A percentile compares a stretch with the other conserved stretches of the same genome.
phyloP scores from a whole-genome alignment of 2,329 filamentous ascomycete species.

The Neurospora sp. region DNA sequence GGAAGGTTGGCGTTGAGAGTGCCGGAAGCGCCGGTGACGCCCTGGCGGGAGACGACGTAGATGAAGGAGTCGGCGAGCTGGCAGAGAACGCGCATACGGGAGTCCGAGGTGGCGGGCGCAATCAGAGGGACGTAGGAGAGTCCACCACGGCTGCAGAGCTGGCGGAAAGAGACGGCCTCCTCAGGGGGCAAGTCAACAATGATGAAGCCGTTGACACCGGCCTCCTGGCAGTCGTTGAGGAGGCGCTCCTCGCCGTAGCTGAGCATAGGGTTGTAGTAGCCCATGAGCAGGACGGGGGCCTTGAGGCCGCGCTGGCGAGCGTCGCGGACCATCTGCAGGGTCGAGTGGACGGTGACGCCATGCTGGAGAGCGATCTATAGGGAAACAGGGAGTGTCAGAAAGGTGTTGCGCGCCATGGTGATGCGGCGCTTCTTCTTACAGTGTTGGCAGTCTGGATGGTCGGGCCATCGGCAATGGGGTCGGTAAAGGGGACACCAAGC shows the following conservation, averaged over 20 bases:
- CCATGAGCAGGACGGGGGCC: conserved; percentile 87
- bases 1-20: conserved; percentile 74
- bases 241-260: conserved; percentile 90
- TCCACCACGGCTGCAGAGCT: conserved; percentile 67
- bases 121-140: conserved; percentile 97
- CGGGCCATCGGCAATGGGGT: conserved; percentile 94
- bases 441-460: conserved; percentile 96
- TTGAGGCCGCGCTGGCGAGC: conserved; percentile 69
- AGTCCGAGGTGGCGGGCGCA: conserved; percentile 83
- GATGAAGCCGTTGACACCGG: conserved; percentile 92
- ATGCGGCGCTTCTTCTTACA: conserved; percentile 29
- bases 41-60: conserved; percentile 96
- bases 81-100: conserved; percentile 91
- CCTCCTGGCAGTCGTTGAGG: conserved; percentile 71
- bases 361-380: conserved; percentile 62
- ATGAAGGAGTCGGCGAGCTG: conserved; percentile 97
- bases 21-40: conserved; percentile 85
- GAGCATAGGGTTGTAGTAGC: conserved; percentile 95
- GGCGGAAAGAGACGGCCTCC: conserved; percentile 87
- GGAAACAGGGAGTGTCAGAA: background rate
- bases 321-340: conserved; percentile 74
- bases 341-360: conserved; percentile 72
- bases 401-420: conserved; percentile 13
- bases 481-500: conserved; percentile 91
- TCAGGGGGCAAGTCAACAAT: conserved; percentile 92